Evolutionary conservation across 2,329 filamentous ascomycete genomes (phyloP).

Genomic region (Lasiodiplodia citricola): DNA sequence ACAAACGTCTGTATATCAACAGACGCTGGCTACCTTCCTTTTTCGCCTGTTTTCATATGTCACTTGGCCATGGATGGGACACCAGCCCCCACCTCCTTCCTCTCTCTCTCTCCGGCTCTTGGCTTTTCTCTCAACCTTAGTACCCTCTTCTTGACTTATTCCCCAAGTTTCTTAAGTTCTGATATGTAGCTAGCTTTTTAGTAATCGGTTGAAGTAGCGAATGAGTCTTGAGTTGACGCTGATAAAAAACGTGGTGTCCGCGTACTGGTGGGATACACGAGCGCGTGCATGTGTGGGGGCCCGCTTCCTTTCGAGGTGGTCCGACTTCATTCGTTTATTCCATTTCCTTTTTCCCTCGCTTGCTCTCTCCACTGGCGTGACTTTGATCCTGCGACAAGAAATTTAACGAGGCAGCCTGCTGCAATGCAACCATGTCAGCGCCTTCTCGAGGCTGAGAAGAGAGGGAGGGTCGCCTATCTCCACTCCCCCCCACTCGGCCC

Average conservation of each 20-base stretch:
- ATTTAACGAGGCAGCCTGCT: too few species aligned
- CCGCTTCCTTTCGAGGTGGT: neutral
- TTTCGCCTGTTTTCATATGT: constrained; percentile 24
- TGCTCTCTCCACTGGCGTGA: neutral
- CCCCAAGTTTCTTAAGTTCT: constrained; percentile 27
- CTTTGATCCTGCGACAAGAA: neutral
- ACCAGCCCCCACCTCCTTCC: neutral
- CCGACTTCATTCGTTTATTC: neutral
- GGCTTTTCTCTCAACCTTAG: constrained; percentile 13
- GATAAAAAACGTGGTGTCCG: neutral
- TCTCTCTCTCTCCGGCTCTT: constrained; percentile 11
- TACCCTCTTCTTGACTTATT: constrained; percentile 27
- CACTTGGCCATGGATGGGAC: constrained; percentile 12
- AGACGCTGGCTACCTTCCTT: constrained; percentile 17
- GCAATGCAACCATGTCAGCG: too few species aligned
- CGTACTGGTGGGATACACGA: neutral
- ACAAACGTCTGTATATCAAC: neutral
- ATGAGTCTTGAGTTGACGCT: constrained; percentile 24
- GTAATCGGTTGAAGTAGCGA: constrained; percentile 27
- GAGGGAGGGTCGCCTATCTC: too few species aligned
- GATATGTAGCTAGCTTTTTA: constrained; percentile 27
- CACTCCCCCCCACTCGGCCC: too few species aligned
- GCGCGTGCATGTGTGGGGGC: neutral
- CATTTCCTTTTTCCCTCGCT: neutral
- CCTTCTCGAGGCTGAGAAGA: neutral